Evolutionary conservation across 1,139 yeast species (phyloP), one percentile per base, ranked within the genome.

Genomic region (Saccharomycopsis hybrid): DNA sequence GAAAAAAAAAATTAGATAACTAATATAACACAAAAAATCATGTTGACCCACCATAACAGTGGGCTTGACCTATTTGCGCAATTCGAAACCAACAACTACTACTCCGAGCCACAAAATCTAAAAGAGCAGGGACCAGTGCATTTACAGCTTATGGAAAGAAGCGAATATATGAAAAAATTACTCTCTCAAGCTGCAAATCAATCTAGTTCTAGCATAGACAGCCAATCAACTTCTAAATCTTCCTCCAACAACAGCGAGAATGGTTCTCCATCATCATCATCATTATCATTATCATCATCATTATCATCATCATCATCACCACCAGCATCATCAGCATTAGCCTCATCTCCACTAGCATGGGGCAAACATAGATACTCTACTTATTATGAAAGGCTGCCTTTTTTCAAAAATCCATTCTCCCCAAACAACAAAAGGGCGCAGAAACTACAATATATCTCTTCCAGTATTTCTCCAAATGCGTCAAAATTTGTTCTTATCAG

Each of bases 401-500:
- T 51, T 32, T 51, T 51, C 49, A 51, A 49, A 31, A 51, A 49
- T 36, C 54, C 54, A 28, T 51, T 51, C 29, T 32, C 46, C 25
- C 52, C 54, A 18, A 24, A 39, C 24, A 25, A 32, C 11, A 35
- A 29, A 28, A 51, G 44, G 35, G 29, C 48, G 9, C 47, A 30
- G 18, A 49, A 49, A 25, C 32, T 51, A 4, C 27, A 18, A 41
- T 51, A 51, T 58, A 74, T 78, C 8, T 76, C 79, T 43, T 77
- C 83, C n/a, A 74, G 80, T 43, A 81, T 89, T 4, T 77, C 89
- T 9, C 54, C 54, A 18, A 49, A 48, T 27, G 27, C 44, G 9
- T 40, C 76, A 74, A 37, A 84, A 78, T 76, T 87, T 63, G 90
- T 78, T 0, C 65, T 89, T 5, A 70, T 87, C 3, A 72, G 81